Base-by-base conservation (phyloP, 345 rosid genomes). In the Eucalyptus decipiens region DNA sequence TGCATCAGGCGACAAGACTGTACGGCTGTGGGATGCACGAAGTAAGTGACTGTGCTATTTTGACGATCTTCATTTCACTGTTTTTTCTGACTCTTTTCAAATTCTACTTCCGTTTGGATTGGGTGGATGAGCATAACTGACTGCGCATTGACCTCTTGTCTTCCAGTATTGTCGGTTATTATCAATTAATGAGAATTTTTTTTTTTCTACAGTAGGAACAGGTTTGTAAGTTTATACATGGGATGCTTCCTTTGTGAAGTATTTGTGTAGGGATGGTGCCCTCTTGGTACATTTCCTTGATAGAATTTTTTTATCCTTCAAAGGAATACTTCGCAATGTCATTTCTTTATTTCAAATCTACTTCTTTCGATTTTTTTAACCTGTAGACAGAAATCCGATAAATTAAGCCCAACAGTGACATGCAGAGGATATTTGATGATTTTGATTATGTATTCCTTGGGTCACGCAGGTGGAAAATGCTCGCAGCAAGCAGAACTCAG, bases 11-110 rank as follows among this genome's bases (percentile, higher is more conserved):
- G 99, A 98, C 93, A 96, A 96, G 94, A 98, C 99, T 32, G 99
- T 98, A 87, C 96, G 99, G 85, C 91, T 98, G 62, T 98, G 99
- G 99, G 99, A 98, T 93, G 98, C 98, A 89, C 99, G 99, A 28
- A 97, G 99, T 98, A 94, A 94, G 99, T 95, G 88, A 86, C 62
- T 37, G 62, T 6, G 37, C 81, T 72, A 19, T 34, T 72, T 18
- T 19, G 18, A 85, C 6, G 3, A 45, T 30, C 80, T 45, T 87
- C n/a, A 5, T 76, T 21, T n/a, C 43, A 9, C 51, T 87, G 60
- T 12, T 34, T 28, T n/a, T 52, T 34, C 85, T 16, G 47, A 23
- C 56, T 51, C 30, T 19, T 67, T 86, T 26, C n/a, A 19, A 43
- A 43, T 85, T 43, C 5, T 58, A 51, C 49, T 42, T 87, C 48